Conservation (phyloP, 495 filamentous ascomycete genomes). For the Penicillium taxi region DNA sequence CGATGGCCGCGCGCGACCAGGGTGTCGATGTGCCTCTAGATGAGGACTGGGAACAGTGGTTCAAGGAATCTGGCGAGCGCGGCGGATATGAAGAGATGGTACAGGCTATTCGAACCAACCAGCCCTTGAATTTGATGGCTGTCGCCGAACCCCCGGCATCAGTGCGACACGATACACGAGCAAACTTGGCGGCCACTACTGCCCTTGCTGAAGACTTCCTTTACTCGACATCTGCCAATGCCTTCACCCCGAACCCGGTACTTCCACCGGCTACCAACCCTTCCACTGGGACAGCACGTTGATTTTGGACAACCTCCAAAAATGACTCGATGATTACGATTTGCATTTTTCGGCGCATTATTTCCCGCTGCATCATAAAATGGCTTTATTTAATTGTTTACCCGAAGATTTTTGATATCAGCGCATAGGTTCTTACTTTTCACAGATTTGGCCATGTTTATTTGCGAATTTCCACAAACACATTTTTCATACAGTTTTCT, state of each 20-base stretch:
- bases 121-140: slow-evolving; percentile 30
- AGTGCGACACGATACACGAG: slow-evolving; percentile 9
- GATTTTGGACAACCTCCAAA: slow-evolving; percentile 2
- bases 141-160: slow-evolving; percentile 20
- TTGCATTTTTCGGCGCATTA: slow-evolving; percentile 21
- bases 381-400: no score
- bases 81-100: slow-evolving; percentile 39
- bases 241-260: slow-evolving; percentile 8
- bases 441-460: no score
- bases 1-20: slow-evolving; percentile 57
- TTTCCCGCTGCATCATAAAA: no score
- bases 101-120: slow-evolving; percentile 33
- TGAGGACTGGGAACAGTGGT: slow-evolving; percentile 77
- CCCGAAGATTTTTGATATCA: no score
- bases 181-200: slow-evolving; percentile 7
- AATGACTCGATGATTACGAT: slow-evolving; percentile 5
- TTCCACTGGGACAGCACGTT: slow-evolving; percentile 14
- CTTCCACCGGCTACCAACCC: slow-evolving; percentile 10
- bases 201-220: slow-evolving; percentile 15
- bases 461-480: no score
- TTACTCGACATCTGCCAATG: slow-evolving; percentile 6
- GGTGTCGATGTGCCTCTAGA: slow-evolving; percentile 59
- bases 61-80: slow-evolving; percentile 69
- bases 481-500: no score
- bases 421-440: no score